Percentiles rank a stretch among this genome's conserved stretches.
These are phyloP conservation scores for Colletotrichum tamarilloi DNA, from an alignment of 2,329 filamentous ascomycete species.

Conservation along the genomic window DNA sequence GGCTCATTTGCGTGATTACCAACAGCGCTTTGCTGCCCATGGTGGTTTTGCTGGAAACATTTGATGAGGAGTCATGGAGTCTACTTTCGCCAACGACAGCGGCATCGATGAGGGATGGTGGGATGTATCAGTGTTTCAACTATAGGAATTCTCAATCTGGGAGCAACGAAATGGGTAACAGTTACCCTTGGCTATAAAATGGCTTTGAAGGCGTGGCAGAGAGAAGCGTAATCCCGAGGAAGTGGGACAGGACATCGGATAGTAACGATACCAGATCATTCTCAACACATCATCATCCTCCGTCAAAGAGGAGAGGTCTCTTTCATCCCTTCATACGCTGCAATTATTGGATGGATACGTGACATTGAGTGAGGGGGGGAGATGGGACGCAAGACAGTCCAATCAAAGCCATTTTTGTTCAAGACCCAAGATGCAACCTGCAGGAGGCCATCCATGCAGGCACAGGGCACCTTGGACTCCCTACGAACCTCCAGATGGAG, in stretches of 20 bases:
- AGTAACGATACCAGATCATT: not conserved
- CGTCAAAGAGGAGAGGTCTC: not conserved
- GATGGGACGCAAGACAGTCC: not conserved
- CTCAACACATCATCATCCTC: not conserved
- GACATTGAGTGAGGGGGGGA: too few species aligned
- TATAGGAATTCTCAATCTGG: not conserved
- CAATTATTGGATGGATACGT: not conserved
- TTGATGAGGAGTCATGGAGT: not conserved
- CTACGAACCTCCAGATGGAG: not conserved
- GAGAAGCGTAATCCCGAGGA: not conserved
- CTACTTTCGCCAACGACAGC: not conserved
- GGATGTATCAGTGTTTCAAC: not conserved
- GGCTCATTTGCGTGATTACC: constrained; percentile 83
- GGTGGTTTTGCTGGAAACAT: constrained; percentile 61
- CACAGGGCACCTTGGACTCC: not conserved
- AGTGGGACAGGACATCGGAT: not conserved
- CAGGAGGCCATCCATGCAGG: not conserved
- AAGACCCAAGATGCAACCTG: not conserved
- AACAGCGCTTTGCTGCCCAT: constrained; percentile 75
- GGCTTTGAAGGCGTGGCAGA: not conserved
- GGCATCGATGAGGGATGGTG: not conserved
- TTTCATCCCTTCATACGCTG: not conserved
- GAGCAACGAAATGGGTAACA: not conserved
- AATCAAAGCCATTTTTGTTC: not conserved
- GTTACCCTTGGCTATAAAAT: not conserved